A percentile compares a stretch with the other conserved stretches of the same genome.
phyloP scores from a whole-genome alignment of 805 yeast genomes.

The Spathaspora arborariae region DNA sequence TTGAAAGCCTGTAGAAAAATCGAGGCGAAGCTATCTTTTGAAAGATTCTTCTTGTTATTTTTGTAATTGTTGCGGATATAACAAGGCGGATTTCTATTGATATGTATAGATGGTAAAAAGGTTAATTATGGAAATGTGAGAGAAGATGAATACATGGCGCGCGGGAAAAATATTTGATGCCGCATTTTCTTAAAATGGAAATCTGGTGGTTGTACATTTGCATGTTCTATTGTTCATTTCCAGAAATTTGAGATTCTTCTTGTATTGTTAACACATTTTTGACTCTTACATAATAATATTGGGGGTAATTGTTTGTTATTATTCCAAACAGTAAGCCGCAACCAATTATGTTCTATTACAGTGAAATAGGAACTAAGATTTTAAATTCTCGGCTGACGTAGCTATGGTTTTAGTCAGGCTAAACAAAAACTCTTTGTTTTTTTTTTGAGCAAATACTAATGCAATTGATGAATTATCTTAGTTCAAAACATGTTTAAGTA shows the following conservation, averaged over 20 bases:
- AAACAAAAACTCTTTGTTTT: not conserved
- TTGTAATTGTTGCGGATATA: not conserved
- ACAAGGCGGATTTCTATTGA: not conserved
- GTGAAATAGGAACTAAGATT: not conserved
- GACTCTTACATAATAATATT: not conserved
- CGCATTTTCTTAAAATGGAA: not conserved
- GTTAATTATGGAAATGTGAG: not conserved
- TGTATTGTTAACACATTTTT: not conserved
- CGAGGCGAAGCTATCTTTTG: not conserved
- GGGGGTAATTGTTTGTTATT: not conserved
- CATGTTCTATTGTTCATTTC: not conserved
- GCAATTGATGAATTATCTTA: not conserved
- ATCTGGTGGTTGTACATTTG: not conserved
- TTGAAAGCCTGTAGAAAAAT: not conserved
- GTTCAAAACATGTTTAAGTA: not conserved
- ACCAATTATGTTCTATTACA: no score
- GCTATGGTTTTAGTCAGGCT: not conserved
- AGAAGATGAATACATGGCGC: not conserved
- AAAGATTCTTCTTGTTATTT: not conserved
- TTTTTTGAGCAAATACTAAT: not conserved
- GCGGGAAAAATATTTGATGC: not conserved
- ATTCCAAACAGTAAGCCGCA: not conserved
- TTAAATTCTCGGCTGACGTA: not conserved
- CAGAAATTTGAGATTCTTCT: not conserved
- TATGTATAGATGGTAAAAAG: not conserved